Percentiles rank a stretch among this genome's conserved stretches.
Evolutionary conservation across 306 rosid genomes (phyloP).

Genomic region (Coriaria nepalensis): DNA sequence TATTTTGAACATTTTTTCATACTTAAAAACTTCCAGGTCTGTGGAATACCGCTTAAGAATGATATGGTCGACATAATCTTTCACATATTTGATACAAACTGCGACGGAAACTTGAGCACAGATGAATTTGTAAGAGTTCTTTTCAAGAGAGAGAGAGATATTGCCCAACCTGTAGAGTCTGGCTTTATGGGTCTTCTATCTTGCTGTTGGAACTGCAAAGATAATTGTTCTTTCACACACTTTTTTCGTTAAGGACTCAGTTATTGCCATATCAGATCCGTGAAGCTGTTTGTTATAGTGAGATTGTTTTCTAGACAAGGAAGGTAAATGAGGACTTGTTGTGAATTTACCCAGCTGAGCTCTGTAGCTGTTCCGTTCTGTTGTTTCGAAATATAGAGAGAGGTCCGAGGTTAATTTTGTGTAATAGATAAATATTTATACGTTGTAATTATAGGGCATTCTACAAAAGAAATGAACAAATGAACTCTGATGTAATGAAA

Average conservation of each 20-base stretch:
- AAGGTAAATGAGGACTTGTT: no score
- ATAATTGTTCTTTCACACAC: conserved; percentile 11
- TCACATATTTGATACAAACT: conserved; percentile 59
- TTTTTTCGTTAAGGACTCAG: not conserved
- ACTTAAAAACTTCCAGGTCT: conserved; percentile 36
- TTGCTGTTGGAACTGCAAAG: conserved; percentile 20
- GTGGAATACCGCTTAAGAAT: conserved; percentile 47
- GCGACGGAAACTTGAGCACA: conserved; percentile 47
- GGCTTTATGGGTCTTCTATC: conserved; percentile 42
- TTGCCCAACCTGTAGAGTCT: conserved; percentile 39
- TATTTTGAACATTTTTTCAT: not conserved
- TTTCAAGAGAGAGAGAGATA: conserved; percentile 49
- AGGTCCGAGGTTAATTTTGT: no score
- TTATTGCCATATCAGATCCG: no score
- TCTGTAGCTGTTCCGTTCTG: no score
- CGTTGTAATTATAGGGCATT: no score
- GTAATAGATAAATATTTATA: no score
- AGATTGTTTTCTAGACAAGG: no score
- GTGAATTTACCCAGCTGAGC: no score
- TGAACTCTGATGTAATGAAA: no score
- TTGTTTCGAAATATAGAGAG: no score
- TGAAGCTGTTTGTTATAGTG: no score
- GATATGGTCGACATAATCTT: conserved; percentile 56
- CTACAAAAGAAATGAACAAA: no score
- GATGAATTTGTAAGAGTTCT: conserved; percentile 59